These are phyloP conservation scores for Pseudocercospora pini-densiflorae DNA, from an alignment of 2,329 filamentous ascomycete species.

Conservation along the genomic window DNA sequence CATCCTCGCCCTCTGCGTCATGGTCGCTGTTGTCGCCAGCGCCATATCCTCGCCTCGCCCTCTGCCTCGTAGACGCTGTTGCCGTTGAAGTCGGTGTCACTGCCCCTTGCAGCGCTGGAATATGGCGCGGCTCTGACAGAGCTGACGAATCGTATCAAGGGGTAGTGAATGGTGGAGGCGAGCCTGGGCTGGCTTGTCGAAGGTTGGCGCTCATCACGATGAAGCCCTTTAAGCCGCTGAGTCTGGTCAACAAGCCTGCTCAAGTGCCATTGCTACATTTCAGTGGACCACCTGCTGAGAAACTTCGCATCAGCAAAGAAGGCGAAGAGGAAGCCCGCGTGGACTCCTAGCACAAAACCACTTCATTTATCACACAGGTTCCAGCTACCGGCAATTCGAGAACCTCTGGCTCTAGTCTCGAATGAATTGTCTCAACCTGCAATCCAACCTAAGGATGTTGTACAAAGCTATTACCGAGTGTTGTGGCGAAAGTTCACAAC, in stretches of 20 bases:
- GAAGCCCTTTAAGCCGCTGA: slow-evolving; percentile 40
- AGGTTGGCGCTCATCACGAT: slow-evolving; percentile 24
- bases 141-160: too few relatives aligned
- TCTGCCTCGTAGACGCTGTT: too few relatives aligned
- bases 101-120: too few relatives aligned
- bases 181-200: too few relatives aligned
- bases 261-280: slow-evolving; percentile 5
- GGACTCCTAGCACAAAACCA: slow-evolving; percentile 31
- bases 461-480: slow-evolving; percentile 49
- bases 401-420: slow-evolving; percentile 36
- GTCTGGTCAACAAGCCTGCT: slow-evolving; percentile 26
- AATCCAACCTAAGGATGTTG: slow-evolving; percentile 23
- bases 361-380: slow-evolving; percentile 27
- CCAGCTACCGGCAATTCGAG: slow-evolving; percentile 32
- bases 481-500: slow-evolving; percentile 67
- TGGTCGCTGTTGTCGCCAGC: too few relatives aligned
- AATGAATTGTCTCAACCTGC: slow-evolving; percentile 25
- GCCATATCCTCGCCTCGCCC: too few relatives aligned
- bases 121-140: too few relatives aligned
- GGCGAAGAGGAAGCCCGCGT: slow-evolving; percentile 32
- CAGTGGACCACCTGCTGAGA: slow-evolving; percentile 45
- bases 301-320: slow-evolving; percentile 45
- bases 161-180: too few relatives aligned
- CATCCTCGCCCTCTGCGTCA: too few relatives aligned
- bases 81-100: too few relatives aligned